Conservation (phyloP, 192 early-diverging fungal genomes). For the Backusella psychrophila region DNA sequence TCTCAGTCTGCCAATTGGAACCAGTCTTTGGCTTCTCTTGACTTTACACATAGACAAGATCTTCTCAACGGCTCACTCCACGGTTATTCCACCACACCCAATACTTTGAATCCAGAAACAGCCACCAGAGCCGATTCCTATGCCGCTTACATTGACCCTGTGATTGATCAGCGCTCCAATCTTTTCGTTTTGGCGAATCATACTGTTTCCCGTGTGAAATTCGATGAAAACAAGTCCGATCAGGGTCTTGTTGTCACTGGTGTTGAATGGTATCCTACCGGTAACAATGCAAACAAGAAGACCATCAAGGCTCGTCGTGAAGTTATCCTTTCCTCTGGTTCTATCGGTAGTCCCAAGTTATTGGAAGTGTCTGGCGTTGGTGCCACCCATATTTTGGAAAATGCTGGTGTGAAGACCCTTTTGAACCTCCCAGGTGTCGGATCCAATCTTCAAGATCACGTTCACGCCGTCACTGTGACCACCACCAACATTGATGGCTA, state of each 20-base stretch:
- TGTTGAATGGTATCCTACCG: not conserved
- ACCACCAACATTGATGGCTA: not conserved
- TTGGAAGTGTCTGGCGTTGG: not conserved
- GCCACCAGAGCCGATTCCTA: not conserved
- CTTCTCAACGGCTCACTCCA: not conserved
- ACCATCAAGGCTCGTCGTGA: slow-evolving; percentile 28
- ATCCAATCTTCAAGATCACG: slow-evolving; percentile 1
- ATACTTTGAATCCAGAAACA: not conserved
- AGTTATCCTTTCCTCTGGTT: slow-evolving; percentile 31
- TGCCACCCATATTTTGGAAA: not conserved
- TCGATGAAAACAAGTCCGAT: not conserved
- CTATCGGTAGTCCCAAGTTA: slow-evolving; percentile 29
- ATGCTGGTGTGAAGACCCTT: not conserved
- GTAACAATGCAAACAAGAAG: not conserved
- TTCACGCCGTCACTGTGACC: not conserved
- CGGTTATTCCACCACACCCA: not conserved
- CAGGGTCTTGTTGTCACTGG: not conserved
- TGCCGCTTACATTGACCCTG: not conserved
- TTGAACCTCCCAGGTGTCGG: slow-evolving; percentile 34
- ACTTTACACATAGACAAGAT: not conserved
- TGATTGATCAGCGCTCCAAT: not conserved
- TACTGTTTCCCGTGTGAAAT: not conserved
- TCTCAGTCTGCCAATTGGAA: not conserved
- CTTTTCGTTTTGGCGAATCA: not conserved
- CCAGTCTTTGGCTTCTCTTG: not conserved